A percentile compares a stretch with the other conserved stretches of the same genome.
Evolutionary conservation across 768 basidiomycete genomes (phyloP).

Genomic region (Lactarius deliciosus): DNA sequence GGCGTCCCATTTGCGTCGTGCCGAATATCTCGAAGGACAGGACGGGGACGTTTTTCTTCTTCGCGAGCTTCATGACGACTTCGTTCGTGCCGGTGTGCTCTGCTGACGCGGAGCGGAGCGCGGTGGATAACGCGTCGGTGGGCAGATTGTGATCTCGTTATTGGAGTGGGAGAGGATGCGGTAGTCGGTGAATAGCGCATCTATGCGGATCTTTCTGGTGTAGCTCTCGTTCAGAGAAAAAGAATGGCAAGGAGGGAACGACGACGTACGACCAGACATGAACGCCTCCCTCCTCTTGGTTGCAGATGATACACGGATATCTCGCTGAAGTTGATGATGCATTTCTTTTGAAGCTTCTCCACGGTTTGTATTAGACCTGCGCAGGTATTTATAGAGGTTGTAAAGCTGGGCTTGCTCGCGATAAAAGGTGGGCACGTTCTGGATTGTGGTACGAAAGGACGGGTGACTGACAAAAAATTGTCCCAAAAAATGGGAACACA

Average conservation of each 20-base stretch:
- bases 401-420: conserved; percentile 11
- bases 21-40: conserved; percentile 75
- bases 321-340: conserved; percentile 76
- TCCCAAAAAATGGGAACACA: too few relatives aligned
- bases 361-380: conserved; percentile 77
- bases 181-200: conserved; percentile 70
- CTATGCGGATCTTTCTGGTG: conserved; percentile 59
- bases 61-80: conserved; percentile 80
- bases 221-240: conserved; percentile 17
- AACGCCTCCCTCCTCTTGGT: conserved; percentile 77
- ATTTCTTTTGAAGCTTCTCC: conserved; percentile 82
- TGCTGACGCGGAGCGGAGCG: conserved; percentile 55
- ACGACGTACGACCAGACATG: conserved; percentile 77
- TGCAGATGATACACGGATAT: conserved; percentile 77
- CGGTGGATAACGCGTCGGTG: conserved; percentile 71
- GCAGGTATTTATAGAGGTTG: neutral
- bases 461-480: too few relatives aligned
- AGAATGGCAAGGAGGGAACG: conserved; percentile 34
- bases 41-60: conserved; percentile 78
- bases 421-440: conserved; percentile 28
- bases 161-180: conserved; percentile 84
- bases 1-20: conserved; percentile 58
- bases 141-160: conserved; percentile 79
- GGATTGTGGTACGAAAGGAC: conserved; percentile 29
- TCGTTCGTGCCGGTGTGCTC: conserved; percentile 46